phyloP scores from a whole-genome alignment of 768 basidiomycete genomes.

The Hirschioporus abietinus region DNA sequence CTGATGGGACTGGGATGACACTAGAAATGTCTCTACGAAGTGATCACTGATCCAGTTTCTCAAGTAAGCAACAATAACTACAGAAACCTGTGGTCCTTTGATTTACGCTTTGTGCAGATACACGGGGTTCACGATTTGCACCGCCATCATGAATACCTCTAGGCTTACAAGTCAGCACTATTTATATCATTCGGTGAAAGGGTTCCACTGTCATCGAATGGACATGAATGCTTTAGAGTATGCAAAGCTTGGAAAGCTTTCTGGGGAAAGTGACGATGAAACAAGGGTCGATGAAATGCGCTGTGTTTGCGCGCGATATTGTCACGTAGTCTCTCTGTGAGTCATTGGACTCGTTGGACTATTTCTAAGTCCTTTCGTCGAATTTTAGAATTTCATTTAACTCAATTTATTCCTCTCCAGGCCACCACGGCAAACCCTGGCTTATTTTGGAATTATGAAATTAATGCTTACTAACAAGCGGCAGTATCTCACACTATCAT shows the following conservation, averaged over 20 bases:
- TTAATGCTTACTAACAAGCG: too few species aligned
- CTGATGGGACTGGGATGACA: conserved; percentile 79
- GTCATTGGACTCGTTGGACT: too few species aligned
- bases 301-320: too few species aligned
- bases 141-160: conserved; percentile 65
- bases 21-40: conserved; percentile 75
- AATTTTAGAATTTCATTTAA: too few species aligned
- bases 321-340: too few species aligned
- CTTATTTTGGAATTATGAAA: too few species aligned
- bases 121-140: conserved; percentile 68
- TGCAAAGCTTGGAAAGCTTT: conserved; percentile 59
- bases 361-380: too few species aligned
- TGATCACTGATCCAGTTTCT: conserved; percentile 71
- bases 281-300: conserved; percentile 15
- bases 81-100: conserved; percentile 8
- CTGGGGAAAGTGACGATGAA: conserved; percentile 23
- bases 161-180: conserved; percentile 64
- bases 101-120: conserved; percentile 40
- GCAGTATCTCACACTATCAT: too few species aligned
- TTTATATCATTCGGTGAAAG: not conserved
- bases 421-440: too few species aligned
- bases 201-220: not conserved
- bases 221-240: conserved; percentile 41
- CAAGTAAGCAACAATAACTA: conserved; percentile 40
- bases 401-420: too few species aligned